Conservation (phyloP, 139 green algal species). For the Chlamydomonas asymmetrica region DNA sequence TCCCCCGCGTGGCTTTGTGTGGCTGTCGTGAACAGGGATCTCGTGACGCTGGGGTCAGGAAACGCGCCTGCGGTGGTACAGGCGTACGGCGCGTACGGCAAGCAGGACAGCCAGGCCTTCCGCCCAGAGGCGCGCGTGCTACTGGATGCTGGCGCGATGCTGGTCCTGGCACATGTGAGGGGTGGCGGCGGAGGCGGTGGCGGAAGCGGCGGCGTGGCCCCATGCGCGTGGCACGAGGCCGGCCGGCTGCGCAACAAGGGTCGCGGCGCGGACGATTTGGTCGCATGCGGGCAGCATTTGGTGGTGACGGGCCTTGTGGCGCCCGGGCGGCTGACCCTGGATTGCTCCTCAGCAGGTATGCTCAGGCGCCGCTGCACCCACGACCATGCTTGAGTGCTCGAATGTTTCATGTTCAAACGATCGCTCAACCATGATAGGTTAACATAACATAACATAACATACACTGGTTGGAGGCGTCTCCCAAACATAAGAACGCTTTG, state of each 20-base stretch:
- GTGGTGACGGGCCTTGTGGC: not conserved
- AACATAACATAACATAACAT: too few relatives aligned
- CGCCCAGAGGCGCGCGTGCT: constrained; percentile 10
- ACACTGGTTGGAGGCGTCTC: too few relatives aligned
- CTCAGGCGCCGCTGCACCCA: too few relatives aligned
- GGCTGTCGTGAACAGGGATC: too few relatives aligned
- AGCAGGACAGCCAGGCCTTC: not conserved
- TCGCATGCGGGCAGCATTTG: constrained; percentile 19
- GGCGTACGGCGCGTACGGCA: constrained; percentile 32
- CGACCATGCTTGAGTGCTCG: too few relatives aligned
- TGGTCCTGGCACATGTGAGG: constrained; percentile 33
- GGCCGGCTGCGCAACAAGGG: constrained; percentile 14
- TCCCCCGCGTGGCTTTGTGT: too few relatives aligned
- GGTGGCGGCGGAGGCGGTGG: constrained; percentile 10
- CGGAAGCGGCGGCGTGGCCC: constrained; percentile 7
- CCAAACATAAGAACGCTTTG: too few relatives aligned
- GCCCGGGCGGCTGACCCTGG: constrained; percentile 2
- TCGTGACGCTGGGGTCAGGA: too few relatives aligned
- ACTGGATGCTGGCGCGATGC: constrained; percentile 8
- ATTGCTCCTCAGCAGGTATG: constrained; percentile 20
- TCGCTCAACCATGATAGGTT: too few relatives aligned
- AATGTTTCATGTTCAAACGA: too few relatives aligned
- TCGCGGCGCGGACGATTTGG: constrained; percentile 11
- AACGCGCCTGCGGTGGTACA: too few relatives aligned
- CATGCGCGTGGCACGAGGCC: constrained; percentile 32